Conservation (phyloP, 129 eudicot genomes). For the Smallanthus sonchifolius region DNA sequence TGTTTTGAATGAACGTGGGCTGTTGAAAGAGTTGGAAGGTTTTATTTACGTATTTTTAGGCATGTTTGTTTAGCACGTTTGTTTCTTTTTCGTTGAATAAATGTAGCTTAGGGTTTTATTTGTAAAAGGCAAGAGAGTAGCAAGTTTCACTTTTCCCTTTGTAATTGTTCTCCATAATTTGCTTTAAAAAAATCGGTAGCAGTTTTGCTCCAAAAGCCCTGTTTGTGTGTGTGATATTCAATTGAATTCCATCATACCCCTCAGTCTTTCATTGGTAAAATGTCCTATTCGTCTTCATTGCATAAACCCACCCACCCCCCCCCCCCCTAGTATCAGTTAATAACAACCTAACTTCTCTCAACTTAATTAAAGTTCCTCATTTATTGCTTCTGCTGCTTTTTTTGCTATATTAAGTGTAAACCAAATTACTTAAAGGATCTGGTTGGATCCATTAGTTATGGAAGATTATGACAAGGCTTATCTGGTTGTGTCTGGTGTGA, state of each 20-base stretch:
- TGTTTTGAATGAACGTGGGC: too few species aligned
- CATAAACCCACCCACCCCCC: conserved; percentile 26
- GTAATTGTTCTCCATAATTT: too few species aligned
- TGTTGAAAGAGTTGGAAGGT: too few species aligned
- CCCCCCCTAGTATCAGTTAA: conserved; percentile 4
- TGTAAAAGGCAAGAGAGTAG: too few species aligned
- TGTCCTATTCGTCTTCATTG: conserved; percentile 15
- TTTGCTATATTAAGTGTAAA: not conserved
- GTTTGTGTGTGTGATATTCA: too few species aligned
- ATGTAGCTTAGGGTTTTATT: too few species aligned
- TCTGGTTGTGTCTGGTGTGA: conserved; percentile 43
- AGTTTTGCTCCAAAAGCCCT: not conserved
- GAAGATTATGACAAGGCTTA: conserved; percentile 44
- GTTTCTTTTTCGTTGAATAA: too few species aligned
- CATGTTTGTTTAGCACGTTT: too few species aligned
- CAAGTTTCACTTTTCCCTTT: too few species aligned
- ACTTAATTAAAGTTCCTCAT: conserved; percentile 10
- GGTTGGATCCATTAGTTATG: conserved; percentile 22
- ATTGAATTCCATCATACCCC: too few species aligned
- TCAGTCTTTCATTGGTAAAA: not conserved
- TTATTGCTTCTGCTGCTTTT: conserved; percentile 11
- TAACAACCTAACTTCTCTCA: conserved; percentile 15
- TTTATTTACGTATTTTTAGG: too few species aligned
- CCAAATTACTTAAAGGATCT: not conserved
- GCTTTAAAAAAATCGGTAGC: too few species aligned